Conservation (phyloP, 768 basidiomycete genomes). For the Phaffia tasmanica region DNA sequence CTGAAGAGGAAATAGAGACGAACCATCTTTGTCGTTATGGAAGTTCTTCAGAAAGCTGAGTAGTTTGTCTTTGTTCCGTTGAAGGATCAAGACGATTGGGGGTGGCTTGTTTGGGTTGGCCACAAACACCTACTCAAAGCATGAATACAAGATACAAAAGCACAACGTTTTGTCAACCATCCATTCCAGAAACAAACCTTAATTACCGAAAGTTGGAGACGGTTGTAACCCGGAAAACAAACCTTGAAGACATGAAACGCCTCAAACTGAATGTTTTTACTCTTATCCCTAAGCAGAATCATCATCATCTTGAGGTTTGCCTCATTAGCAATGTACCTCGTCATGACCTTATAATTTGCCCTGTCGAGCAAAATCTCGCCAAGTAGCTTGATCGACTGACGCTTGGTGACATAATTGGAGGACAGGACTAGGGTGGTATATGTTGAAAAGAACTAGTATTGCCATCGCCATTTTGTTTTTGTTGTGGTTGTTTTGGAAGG, state of each 20-base stretch:
- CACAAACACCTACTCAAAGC: slow-evolving; percentile 65
- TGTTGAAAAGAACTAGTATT: slow-evolving; percentile 76
- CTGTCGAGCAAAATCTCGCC: slow-evolving; percentile 96
- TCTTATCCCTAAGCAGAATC: slow-evolving; percentile 95
- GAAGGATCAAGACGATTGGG: slow-evolving; percentile 79
- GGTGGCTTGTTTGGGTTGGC: slow-evolving; percentile 98
- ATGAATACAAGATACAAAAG: background rate
- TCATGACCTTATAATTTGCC: slow-evolving; percentile 98
- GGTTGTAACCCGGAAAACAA: slow-evolving; percentile 28
- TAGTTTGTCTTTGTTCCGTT: slow-evolving; percentile 88
- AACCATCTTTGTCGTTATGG: slow-evolving; percentile 95
- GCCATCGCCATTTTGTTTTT: background rate
- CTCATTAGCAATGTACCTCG: slow-evolving; percentile 86
- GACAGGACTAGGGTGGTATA: slow-evolving; percentile 89
- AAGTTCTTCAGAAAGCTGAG: slow-evolving; percentile 79
- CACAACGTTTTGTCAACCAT: background rate
- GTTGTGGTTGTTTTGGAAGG: background rate
- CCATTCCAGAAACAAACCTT: background rate
- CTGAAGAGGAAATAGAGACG: slow-evolving; percentile 19
- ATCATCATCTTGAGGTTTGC: slow-evolving; percentile 99
- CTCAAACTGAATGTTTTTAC: slow-evolving; percentile 99
- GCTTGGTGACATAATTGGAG: slow-evolving; percentile 96
- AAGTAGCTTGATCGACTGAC: slow-evolving; percentile 92
- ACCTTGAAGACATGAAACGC: slow-evolving; percentile 99
- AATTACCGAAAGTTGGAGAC: background rate